A percentile compares a stretch with the other conserved stretches of the same genome.
Conservation (phyloP, 2,329 filamentous ascomycete species). For the Trichothecium sympodiale region DNA sequence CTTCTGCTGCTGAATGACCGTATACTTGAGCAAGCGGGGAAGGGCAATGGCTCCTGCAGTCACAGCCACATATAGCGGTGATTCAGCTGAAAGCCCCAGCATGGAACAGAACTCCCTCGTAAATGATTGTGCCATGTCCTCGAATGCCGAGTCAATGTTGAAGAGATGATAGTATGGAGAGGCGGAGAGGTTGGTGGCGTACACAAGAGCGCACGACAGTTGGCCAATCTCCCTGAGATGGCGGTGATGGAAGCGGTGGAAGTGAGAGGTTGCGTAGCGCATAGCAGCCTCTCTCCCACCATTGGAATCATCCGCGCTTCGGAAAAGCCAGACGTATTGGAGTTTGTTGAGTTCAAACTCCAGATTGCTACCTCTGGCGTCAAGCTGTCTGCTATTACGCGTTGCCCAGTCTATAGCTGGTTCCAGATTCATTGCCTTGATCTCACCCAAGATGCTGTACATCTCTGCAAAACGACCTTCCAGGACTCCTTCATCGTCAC, state of each 20-base stretch:
- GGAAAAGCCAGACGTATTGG: slow-evolving; percentile 80
- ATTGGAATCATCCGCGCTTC: slow-evolving; percentile 31
- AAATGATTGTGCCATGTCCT: slow-evolving; percentile 77
- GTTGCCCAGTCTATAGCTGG: slow-evolving; percentile 85
- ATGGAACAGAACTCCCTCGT: slow-evolving; percentile 91
- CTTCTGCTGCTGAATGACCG: slow-evolving; percentile 73
- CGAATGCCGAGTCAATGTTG: slow-evolving; percentile 63
- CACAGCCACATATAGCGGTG: slow-evolving; percentile 82
- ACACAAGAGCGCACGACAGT: slow-evolving; percentile 73
- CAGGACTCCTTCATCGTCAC: slow-evolving; percentile 34
- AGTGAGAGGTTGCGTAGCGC: slow-evolving; percentile 64
- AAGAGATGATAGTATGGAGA: slow-evolving; percentile 79
- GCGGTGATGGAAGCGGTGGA: slow-evolving; percentile 60
- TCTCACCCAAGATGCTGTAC: slow-evolving; percentile 76
- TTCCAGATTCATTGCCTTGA: slow-evolving; percentile 59
- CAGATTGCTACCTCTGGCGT: slow-evolving; percentile 77
- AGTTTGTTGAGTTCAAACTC: slow-evolving; percentile 90
- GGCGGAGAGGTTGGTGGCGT: slow-evolving; percentile 56
- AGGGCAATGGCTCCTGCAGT: slow-evolving; percentile 89
- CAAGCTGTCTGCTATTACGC: slow-evolving; percentile 57
- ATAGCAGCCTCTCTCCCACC: slow-evolving; percentile 30
- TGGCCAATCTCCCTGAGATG: slow-evolving; percentile 73
- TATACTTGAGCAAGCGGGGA: slow-evolving; percentile 79
- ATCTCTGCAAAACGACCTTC: slow-evolving; percentile 76
- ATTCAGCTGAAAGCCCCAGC: slow-evolving; percentile 80